Evolutionary conservation across 2,329 filamentous ascomycete species (phyloP), one percentile per base, ranked within the genome.

Genomic region (Paecilomyces formosus): DNA sequence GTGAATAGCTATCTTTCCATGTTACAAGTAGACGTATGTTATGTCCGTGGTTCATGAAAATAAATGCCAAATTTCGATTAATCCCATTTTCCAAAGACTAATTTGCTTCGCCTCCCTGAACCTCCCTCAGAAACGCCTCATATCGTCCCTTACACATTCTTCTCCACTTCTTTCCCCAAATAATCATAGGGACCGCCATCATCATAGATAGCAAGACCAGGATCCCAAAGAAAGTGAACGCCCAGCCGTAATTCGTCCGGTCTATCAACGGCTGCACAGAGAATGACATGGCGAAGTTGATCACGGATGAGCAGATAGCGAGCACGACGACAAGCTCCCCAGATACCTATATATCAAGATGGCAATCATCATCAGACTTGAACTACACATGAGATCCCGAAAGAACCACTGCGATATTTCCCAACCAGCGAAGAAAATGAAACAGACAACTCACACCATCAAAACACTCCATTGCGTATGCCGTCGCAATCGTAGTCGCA

Each of bases 381-480:
- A 31, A 11, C 30, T 12, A 31, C 1, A 9, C 30, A 31, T 1
- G 30, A 11, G 8, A 31, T 12, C 3, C 4, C 30, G 2, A 6
- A 12, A 3, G 30, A 31, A 31, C 24, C 24, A 6, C 24, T 26
- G 24, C 24, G 24, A 26, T 26, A 26, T 1, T n/a, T n/a, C 24
- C 24, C 24, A 26, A 6, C 24, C 24, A 26, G 3, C 24, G 24
- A 31, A 31, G 30, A 31, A 9, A 31, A 31, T 1, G 7, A 31
- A 31, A 21, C 21, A 12, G 49, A 15, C 11, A 7, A 59, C 65
- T 57, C 60, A 72, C 70, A 54, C 67, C 69, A 26, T 71, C 68
- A 52, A 76, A 75, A 55, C 72, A 75, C 55, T 77, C 74, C 73
- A 77, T 76, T 2, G 73, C 73, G 64, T 76, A 77, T 0, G 73